These are phyloP conservation scores for Ophiocordyceps robertsii DNA, from an alignment of 2,329 filamentous ascomycete species.

Conservation along the genomic window DNA sequence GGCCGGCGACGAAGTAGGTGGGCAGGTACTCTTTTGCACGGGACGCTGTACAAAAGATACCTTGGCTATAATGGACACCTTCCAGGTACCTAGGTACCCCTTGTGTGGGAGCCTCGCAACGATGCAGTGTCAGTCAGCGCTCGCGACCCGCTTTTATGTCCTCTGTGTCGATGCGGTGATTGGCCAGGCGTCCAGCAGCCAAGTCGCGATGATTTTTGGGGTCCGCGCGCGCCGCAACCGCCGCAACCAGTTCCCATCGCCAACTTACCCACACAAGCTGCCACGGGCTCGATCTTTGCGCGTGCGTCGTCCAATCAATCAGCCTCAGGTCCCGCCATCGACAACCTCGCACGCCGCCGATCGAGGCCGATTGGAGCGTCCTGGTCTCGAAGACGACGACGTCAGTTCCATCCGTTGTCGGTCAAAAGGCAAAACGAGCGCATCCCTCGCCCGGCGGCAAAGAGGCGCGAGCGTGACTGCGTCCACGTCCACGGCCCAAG, in stretches of 20 bases:
- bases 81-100: too few species aligned
- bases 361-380: not conserved
- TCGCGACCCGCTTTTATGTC: conserved; percentile 8
- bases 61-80: too few species aligned
- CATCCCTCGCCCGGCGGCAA: not conserved
- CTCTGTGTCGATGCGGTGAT: conserved; percentile 9
- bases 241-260: not conserved
- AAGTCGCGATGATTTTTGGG: conserved; percentile 25
- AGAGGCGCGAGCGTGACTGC: not conserved
- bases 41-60: not conserved
- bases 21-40: not conserved
- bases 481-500: conserved; percentile 5
- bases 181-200: conserved; percentile 11
- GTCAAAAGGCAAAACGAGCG: not conserved
- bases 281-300: not conserved
- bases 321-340: not conserved
- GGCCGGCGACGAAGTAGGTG: too few species aligned
- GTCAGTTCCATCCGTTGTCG: not conserved
- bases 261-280: not conserved
- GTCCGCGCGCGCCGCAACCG: conserved; percentile 9
- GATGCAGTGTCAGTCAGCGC: too few species aligned
- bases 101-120: too few species aligned
- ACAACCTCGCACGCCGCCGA: not conserved
- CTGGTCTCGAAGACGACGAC: not conserved
- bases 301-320: not conserved